Percentiles rank a stretch among this genome's conserved stretches.
Conservation (phyloP, 1,284 basidiomycete genomes). For the Ganoderma lucidum region DNA sequence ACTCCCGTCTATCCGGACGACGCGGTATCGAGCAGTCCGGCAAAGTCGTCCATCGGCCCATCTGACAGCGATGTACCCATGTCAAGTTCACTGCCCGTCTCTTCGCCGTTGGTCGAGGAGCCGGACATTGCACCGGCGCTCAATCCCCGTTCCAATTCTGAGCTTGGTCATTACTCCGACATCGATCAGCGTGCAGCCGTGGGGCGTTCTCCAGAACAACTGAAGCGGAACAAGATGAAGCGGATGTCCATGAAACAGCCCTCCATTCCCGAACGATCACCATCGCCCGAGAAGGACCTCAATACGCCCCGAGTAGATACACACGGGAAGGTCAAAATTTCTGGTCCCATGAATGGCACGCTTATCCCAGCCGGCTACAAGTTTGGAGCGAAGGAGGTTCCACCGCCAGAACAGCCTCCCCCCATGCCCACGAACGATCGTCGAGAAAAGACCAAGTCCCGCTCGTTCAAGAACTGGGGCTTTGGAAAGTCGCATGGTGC, state of each 20-base stretch:
- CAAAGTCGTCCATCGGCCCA: constrained; percentile 54
- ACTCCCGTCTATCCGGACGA: constrained; percentile 47
- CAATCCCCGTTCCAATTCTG: constrained; percentile 73
- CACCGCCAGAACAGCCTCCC: constrained; percentile 47
- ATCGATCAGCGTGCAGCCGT: constrained; percentile 44
- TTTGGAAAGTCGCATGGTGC: constrained; percentile 70
- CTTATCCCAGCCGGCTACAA: constrained; percentile 91
- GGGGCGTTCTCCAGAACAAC: constrained; percentile 61
- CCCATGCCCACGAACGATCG: constrained; percentile 60
- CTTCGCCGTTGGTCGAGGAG: constrained; percentile 55
- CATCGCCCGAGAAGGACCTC: constrained; percentile 64
- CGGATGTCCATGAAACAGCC: constrained; percentile 63
- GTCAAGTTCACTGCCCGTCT: constrained; percentile 61
- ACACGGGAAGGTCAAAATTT: constrained; percentile 81
- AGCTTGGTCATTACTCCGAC: constrained; percentile 81
- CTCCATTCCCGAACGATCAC: constrained; percentile 62
- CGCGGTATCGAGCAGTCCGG: constrained; percentile 54
- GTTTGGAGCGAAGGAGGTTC: constrained; percentile 76
- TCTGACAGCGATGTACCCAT: constrained; percentile 61
- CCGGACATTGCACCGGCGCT: constrained; percentile 47
- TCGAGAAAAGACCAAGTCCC: constrained; percentile 89
- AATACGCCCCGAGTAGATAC: constrained; percentile 45
- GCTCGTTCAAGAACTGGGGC: constrained; percentile 90
- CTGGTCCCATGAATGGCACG: constrained; percentile 86
- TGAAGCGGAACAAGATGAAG: constrained; percentile 53